Conservation (phyloP, 2,329 filamentous ascomycete species). For the Exophiala phaeomuriformis region DNA sequence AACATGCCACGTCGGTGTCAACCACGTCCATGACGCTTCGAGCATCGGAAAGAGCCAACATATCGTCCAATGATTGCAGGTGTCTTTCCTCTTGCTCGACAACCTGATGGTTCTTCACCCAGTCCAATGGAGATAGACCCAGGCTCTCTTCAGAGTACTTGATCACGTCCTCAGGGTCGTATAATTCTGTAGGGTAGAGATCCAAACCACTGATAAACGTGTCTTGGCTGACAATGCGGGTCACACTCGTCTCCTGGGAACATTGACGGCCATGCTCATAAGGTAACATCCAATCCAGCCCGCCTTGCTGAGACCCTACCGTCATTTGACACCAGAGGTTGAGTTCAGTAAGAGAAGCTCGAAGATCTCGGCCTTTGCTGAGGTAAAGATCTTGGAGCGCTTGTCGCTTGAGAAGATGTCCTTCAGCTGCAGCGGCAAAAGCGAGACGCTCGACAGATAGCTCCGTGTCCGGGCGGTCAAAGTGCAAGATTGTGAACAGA, state of each 20-base stretch:
- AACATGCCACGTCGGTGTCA: conserved; percentile 3
- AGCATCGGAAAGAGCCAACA: conserved; percentile 11
- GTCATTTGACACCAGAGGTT: conserved; percentile 97
- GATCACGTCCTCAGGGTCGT: conserved; percentile 14
- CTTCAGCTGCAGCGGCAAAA: conserved; percentile 77
- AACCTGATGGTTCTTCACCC: conserved; percentile 27
- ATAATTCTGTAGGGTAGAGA: conserved; percentile 34
- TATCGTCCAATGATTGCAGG: conserved; percentile 56
- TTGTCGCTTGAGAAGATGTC: conserved; percentile 64
- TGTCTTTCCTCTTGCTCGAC: conserved; percentile 47
- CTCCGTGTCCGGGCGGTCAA: conserved; percentile 57
- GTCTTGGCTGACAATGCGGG: conserved; percentile 69
- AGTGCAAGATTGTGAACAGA: conserved; percentile 78
- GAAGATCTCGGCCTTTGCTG: conserved; percentile 63
- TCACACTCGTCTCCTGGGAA: conserved; percentile 52
- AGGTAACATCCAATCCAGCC: conserved; percentile 87
- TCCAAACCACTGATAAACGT: conserved; percentile 77
- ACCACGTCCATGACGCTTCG: conserved; percentile 20
- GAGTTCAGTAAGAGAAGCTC: conserved; percentile 73
- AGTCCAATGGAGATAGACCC: conserved; percentile 13
- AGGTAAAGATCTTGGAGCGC: conserved; percentile 64
- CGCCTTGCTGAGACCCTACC: conserved; percentile 78
- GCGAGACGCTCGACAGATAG: conserved; percentile 73
- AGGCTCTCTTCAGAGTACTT: conserved; percentile 15
- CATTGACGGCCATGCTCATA: conserved; percentile 61